Base-by-base conservation (phyloP, 306 rosid species). In the Prunus kanzakura region DNA sequence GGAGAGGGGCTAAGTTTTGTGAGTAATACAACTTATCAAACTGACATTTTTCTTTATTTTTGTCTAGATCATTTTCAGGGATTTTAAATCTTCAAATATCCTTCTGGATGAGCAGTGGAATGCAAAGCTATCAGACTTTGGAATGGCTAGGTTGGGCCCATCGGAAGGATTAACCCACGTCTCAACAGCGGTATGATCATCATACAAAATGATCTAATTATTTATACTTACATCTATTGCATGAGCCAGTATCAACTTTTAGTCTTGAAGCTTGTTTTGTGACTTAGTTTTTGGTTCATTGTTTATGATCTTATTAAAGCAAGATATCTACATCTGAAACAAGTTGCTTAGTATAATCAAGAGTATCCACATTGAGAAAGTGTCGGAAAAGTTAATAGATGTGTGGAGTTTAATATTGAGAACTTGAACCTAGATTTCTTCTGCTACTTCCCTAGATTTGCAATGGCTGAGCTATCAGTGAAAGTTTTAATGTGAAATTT, bases 141-240 rank as follows among this genome's bases (percentile, higher is more conserved):
- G 99, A 47, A 85, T 95, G 76, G 99, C 99, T 60, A 88, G 99
- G 85, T 88, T 95, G 84, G 97, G 99, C 67, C 99, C 97, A 43
- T 56, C 96, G 14, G 99, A 95, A 78, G 99, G 99, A 72, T 79
- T 88, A 71, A 92, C 97, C 81, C 99, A 95, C 49, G 97, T 95
- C 84, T 92, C 99, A 46, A 95, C 99, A 49, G 97, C 96, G 89
- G 99, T 95, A 95, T 77, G 97, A 20, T 4, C n/a, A 7, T 68
- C 75, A 7, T 83, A 74, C 70, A 49, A 22, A 38, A 41, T 22
- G 15, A 62, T 58, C 45, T 58, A 2, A 38, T 43, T 22, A 57
- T 15, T 38, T 23, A 8, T 23, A 14, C 58, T 15, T 57, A 10
- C 61, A 20, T 20, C 27, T 10, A 56, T 56, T 56, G n/a, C 61